Base-by-base conservation (phyloP, 1,284 basidiomycete species). In the Trametes versicolor region DNA sequence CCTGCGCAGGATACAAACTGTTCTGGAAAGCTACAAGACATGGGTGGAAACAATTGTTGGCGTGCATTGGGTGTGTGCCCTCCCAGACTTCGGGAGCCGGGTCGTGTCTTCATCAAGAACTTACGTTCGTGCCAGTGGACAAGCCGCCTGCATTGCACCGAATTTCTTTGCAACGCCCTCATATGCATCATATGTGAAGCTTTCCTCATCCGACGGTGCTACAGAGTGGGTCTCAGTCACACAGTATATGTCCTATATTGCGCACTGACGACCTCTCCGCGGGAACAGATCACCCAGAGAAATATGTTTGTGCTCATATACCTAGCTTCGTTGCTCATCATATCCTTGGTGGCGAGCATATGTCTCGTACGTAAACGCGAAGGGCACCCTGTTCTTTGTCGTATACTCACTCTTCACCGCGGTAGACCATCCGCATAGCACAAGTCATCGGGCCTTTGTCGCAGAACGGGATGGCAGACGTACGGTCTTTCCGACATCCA, bases 141-240 rank as follows among this genome's bases (percentile, higher is more conserved):
- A 3, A 80, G 76, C 58, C 71, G 70, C 0, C 73, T 83, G 15
- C 76, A 81, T 63, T 82, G 79, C 77, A 74, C 77, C 0, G 82
- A 85, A 58, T 71, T 84, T 37, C 80, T 85, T 57, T 62, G 84
- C 29, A 85, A 85, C 69, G 82, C 82, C 3, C 64, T 82, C 6
- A 79, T 86, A 39, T 83, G 80, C 70, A 74, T 77, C 41, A 59
- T 83, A 23, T 85, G 83, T 68, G 80, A 85, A 70, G 73, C 74
- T 1, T 86, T 82, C 66, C 81, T 83, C 50, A 80, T 86, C 34
- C 74, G 78, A 32, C 74, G 81, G 59, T 85, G 84, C 62, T 86
- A 83, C 81, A 84, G 82, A 78, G 85, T 83, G 43, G 21, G 77
- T 72, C n/a, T 2, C 5, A 5, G 21, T 1, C 19, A 36, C 37